Base-by-base conservation (phyloP, 1,139 yeast genomes). In the Scheffersomyces illinoinensis region DNA sequence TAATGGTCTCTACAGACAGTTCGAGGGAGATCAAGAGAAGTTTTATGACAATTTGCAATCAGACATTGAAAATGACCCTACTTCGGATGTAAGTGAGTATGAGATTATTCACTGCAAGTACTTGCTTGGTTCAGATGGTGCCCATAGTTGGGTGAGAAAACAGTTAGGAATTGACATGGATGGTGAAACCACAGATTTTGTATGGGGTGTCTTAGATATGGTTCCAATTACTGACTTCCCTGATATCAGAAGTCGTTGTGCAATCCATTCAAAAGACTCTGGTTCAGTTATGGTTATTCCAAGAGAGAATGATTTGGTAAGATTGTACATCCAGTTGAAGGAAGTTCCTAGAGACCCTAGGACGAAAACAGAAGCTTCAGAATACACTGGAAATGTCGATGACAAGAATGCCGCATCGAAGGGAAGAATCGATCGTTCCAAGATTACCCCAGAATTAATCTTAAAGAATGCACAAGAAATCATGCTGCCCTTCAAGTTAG, bases 151-250 rank as follows among this genome's bases (percentile, higher is more conserved):
- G 75, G 77, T 73, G 48, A 64, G 79, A 55, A 71, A 71, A 55
- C 69, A 69, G 21, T 20, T 48, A 48, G 51, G 51, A 14, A 48
- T 48, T 24, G 51, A 48, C 26, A 72, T 75, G 74, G 71, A 69
- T 54, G 79, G 79, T 47, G 79, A 76, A 55, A 64, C 73, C 8
- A 72, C 79, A 26, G 79, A 75, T 63, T 71, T 65, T 53, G 69
- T 74, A 47, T 75, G 79, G 79, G 79, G 78, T 43, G 79, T 76
- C 19, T 61, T 76, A 54, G 79, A 75, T 60, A 70, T 73, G 54
- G 74, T 72, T 55, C 76, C 77, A 43, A 62, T 71, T 50, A 76
- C 79, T 7, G 68, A 75, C 55, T 75, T 75, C 66, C 79, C 79
- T 5, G 79, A 75, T 64, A 72, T 75, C 59, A 64, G 79, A 59